Evolutionary conservation across 2,329 filamentous ascomycete species (phyloP), one percentile per base, ranked within the genome.

Genomic region (Fusarium sp.): DNA sequence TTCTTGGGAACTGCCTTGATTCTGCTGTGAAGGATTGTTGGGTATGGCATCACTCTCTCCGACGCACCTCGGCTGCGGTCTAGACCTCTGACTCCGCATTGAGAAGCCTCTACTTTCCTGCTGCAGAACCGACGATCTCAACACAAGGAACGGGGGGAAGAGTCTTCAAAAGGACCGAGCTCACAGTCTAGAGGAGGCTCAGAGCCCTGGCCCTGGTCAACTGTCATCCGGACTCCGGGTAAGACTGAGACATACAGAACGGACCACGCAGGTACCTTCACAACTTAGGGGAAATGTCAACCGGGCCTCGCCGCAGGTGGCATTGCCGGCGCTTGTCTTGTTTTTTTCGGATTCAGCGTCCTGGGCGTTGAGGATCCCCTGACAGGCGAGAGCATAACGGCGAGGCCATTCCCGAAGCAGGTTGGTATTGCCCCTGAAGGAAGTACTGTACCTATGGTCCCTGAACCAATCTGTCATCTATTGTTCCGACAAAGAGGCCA

Each of bases 161-260:
- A 47, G 61, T 27, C 61, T 32, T 59, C 37, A 64, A 58, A 54
- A 65, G 45, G 27, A 65, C 66, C 45, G 38, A 52, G 57, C 47
- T 37, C 30, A 63, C 22, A 30, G 27, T 14, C 63, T 38, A 50
- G 22, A 47, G 43, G 17, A 56, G 47, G 63, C 52, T 35, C 32
- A 35, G 52, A 35, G 52, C 56, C 63, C 40, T 64, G 43, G 50
- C 60, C 63, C 69, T 61, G 47, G 65, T 65, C 60, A 65, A 57
- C 69, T 67, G 65, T 67, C 71, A 73, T 63, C 56, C 61, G 57
- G 63, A 65, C 30, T 45, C 63, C 27, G 65, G 62, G 45, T 56
- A 58, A 30, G 61, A 66, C 69, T 72, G 71, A 73, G 71, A 73
- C 71, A 70, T 70, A 65, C 71, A 70, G 63, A 63, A 56, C 54